Evolutionary conservation across 805 yeast species (phyloP), one percentile per base, ranked within the genome.

Genomic region (Barnettozyma salicaria): DNA sequence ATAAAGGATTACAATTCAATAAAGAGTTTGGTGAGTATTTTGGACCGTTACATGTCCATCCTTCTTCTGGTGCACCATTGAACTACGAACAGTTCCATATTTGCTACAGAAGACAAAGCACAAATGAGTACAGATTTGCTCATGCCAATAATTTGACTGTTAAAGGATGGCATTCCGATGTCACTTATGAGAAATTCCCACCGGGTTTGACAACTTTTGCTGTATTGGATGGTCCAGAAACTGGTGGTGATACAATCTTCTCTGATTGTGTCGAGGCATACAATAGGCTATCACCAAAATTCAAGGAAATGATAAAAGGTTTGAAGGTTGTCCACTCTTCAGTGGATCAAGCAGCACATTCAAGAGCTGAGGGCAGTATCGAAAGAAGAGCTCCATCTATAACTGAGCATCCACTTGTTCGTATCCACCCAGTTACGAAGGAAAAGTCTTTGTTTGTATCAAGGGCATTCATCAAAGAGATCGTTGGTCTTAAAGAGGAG

Each of bases 171-270:
- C 90, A 82, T 59, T 72, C 84, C 4, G 92, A 82, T 56, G 81
- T 79, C 27, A 72, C 85, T 22, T 82, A 78, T 55, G 89, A 81
- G 56, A 67, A 68, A 40, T 85, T 78, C 56, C 81, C 88, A 7
- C 83, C 89, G 11, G 82, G 82, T 12, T 64, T 72, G 39, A 82
- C 94, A 1, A 71, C 79, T 43, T 77, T 83, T 51, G 66, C 75
- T 14, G 75, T 79, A 39, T 62, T 80, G 32, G 82, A 80, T 41
- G 67, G 68, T 24, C 78, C 77, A 19, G 74, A 70, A 17, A 57
- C 76, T 28, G 88, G 90, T 37, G 92, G 92, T 43, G 92, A 83
- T 56, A 83, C 86, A n/a, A 63, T 80, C 32, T 83, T 80, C 53
- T 73, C 84, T n/a, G 85, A 80, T 52, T 67, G 77, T 19, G 65